phyloP scores from a whole-genome alignment of 345 rosid genomes.

The Eucalyptus globulus region DNA sequence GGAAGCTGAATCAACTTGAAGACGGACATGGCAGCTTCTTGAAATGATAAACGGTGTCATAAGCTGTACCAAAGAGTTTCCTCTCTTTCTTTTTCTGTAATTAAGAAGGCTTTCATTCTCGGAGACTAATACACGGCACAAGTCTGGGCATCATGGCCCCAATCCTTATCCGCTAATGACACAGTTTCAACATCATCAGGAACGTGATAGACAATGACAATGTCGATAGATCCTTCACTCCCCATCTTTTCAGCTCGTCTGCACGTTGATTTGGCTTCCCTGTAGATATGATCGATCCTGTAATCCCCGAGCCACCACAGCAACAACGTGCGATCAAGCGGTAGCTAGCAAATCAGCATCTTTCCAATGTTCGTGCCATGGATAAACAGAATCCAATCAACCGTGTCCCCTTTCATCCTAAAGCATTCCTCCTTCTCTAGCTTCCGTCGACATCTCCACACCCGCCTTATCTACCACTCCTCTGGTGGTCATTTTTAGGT shows the following conservation, averaged over 20 bases:
- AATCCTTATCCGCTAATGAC: neutral
- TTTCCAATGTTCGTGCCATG: neutral
- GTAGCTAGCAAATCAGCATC: neutral
- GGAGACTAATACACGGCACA: neutral
- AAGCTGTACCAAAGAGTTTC: neutral
- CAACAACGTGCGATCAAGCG: neutral
- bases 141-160: neutral
- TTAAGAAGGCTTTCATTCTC: too few species aligned
- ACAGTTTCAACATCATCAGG: neutral
- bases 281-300: neutral
- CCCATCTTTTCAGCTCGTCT: neutral
- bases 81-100: neutral
- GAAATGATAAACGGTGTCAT: neutral
- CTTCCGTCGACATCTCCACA: neutral
- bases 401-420: neutral
- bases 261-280: neutral
- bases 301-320: neutral
- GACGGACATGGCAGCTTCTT: neutral
- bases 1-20: neutral
- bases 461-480: neutral
- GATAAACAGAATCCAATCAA: neutral
- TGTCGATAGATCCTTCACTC: neutral
- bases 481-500: neutral
- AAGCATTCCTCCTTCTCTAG: neutral
- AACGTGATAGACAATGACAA: neutral